These are phyloP conservation scores for Scopulariopsis brevicaulis DNA, from an alignment of 2,329 filamentous ascomycete species.

Conservation along the genomic window DNA sequence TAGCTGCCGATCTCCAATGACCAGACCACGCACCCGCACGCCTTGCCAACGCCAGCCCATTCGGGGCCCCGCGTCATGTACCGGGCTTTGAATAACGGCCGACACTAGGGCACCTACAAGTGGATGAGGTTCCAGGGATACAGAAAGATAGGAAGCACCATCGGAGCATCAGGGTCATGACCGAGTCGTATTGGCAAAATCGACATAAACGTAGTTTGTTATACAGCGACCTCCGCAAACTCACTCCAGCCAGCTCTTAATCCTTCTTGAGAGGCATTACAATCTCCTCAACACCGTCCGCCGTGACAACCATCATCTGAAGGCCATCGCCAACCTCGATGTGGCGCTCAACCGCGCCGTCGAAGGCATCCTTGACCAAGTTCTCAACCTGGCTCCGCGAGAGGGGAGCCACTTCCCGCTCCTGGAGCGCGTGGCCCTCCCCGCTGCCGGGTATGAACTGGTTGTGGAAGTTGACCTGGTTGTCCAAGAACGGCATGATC, in stretches of 20 bases:
- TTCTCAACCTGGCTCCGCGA: constrained; percentile 65
- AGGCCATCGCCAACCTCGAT: constrained; percentile 96
- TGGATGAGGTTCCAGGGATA: background rate
- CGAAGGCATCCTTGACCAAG: constrained; percentile 93
- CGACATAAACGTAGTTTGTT: background rate
- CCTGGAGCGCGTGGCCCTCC: constrained; percentile 67
- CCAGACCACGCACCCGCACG: too few relatives aligned
- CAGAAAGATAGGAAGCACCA: background rate
- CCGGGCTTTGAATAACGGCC: too few relatives aligned
- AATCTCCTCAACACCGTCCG: constrained; percentile 77
- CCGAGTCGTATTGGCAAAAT: background rate
- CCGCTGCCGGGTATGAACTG: constrained; percentile 86
- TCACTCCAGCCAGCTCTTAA: constrained; percentile 28
- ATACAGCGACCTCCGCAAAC: background rate
- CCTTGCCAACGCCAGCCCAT: too few relatives aligned
- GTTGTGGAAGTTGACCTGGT: constrained; percentile 99
- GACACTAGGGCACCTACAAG: background rate
- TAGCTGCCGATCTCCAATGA: too few relatives aligned
- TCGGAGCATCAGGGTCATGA: background rate
- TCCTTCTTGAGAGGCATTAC: constrained; percentile 82
- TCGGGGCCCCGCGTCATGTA: too few relatives aligned
- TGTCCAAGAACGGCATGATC: constrained; percentile 99
- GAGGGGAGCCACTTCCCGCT: constrained; percentile 60
- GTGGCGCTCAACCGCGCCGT: constrained; percentile 94
- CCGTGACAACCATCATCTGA: constrained; percentile 90